Evolutionary conservation across 2,329 filamentous ascomycete genomes (phyloP), one percentile per base, ranked within the genome.

Genomic region (Triangularia verruculosa): DNA sequence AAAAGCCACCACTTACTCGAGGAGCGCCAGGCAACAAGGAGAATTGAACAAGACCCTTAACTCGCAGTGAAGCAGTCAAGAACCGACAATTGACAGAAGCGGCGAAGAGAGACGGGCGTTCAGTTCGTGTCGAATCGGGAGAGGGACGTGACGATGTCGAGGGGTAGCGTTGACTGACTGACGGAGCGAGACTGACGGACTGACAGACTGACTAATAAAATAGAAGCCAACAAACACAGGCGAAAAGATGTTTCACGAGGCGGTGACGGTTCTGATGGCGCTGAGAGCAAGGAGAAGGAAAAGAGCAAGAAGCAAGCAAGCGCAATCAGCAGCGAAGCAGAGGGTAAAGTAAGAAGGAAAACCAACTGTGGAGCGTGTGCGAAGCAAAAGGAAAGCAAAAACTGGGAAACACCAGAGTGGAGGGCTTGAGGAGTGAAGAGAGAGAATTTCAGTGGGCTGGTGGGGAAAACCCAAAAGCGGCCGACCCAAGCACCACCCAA

Each of bases 181-280:
- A n/a, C n/a, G n/a, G n/a, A n/a, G n/a, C n/a, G n/a, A n/a, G n/a
- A n/a, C n/a, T n/a, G n/a, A n/a, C n/a, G n/a, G n/a, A n/a, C n/a
- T n/a, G n/a, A n/a, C n/a, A n/a, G 32, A 34, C 32, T 24, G 24
- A 28, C n/a, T 70, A 74, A 69, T 72, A 67, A 64, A 61, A 70
- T 66, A 70, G 72, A 54, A 24, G 25, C 51, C 25, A 72, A 71
- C 70, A 71, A 70, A 66, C 64, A 70, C 67, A 67, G 61, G 67
- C 57, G 66, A 68, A 70, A 76, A 75, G 73, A 72, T 72, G 74
- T 72, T 70, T 72, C 57, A 20, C 22, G 73, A 74, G 74, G 75
- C 74, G 70, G 74, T 71, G 75, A 72, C 72, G 74, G 57, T 63
- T 61, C 66, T 58, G 51, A 54, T 54, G 30, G 59, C 61, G 57